Percentiles rank a stretch among this genome's conserved stretches.
These are phyloP conservation scores for Leucocoprinus birnbaumii DNA, from an alignment of 768 basidiomycete species.

Conservation along the genomic window DNA sequence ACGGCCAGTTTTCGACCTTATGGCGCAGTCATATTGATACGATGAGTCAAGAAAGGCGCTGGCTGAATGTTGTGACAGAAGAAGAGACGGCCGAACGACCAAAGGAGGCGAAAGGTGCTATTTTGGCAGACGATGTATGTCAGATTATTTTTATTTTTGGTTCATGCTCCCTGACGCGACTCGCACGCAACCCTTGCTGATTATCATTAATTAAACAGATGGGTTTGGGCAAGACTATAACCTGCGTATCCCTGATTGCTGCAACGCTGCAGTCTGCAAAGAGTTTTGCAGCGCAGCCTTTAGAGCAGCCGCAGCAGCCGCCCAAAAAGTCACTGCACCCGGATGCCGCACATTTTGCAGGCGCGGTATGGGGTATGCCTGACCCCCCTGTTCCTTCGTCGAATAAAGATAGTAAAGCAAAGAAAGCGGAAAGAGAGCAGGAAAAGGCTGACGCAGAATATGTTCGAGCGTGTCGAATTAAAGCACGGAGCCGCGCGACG, in stretches of 20 bases:
- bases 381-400: slow-evolving; percentile 26
- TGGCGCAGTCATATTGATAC: slow-evolving; percentile 63
- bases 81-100: slow-evolving; percentile 69
- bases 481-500: slow-evolving; percentile 82
- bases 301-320: slow-evolving; percentile 40
- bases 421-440: slow-evolving; percentile 62
- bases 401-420: slow-evolving; percentile 29
- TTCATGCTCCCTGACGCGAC: not conserved
- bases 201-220: slow-evolving; percentile 56
- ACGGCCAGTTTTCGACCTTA: slow-evolving; percentile 66
- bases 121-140: slow-evolving; percentile 95
- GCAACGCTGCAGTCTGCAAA: slow-evolving; percentile 73
- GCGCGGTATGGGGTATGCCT: slow-evolving; percentile 87
- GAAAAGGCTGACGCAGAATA: slow-evolving; percentile 74
- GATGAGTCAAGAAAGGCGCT: slow-evolving; percentile 42
- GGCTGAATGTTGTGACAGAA: slow-evolving; percentile 86
- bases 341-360: slow-evolving; percentile 63
- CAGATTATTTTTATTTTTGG: slow-evolving; percentile 10
- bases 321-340: slow-evolving; percentile 28
- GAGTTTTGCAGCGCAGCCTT: slow-evolving; percentile 56
- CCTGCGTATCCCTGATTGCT: slow-evolving; percentile 91
- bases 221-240: slow-evolving; percentile 98
- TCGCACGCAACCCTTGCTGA: slow-evolving; percentile 13
- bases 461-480: slow-evolving; percentile 70
- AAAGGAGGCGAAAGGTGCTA: slow-evolving; percentile 77